Evolutionary conservation across 306 rosid genomes (phyloP), one percentile per base, ranked within the genome.

Genomic region (Erythrophleum fordii): DNA sequence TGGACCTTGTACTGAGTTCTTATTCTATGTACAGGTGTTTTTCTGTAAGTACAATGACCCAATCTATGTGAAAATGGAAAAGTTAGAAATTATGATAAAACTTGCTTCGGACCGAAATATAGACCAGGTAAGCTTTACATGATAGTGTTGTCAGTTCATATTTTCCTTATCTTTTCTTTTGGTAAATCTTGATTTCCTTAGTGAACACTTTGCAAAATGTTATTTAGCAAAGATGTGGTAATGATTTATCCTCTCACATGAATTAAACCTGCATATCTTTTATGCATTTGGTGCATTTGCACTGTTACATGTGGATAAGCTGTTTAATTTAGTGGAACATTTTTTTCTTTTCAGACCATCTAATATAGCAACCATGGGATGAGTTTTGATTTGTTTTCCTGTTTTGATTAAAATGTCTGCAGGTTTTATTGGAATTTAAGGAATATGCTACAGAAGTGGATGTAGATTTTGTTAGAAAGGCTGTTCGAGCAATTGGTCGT

Each of bases 41-140:
- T 96, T 96, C 88, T 96, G 99, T 90, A 96, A 96, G 89, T 96
- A 96, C 94, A 96, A 96, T 34, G 99, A 96, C 82, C 99, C 99
- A 18, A 96, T 96, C 76, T 96, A 96, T 82, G 99, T 96, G 79
- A 96, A 96, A 89, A 93, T 93, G 98, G 99, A 96, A 62, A 96
- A 96, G 86, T 75, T 96, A 83, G 99, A 96, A 92, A 96, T 93
- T 77, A 93, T 96, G 99, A 96, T 96, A 83, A 96, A 96, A 84
- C 97, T 96, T 74, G 97, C 99, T 76, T 96, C 99, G 5, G 99
- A 96, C 84, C 78, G 99, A 80, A 96, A 96, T 68, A 88, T 96
- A 86, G 99, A 96, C 80, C 99, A 96, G 97, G 99, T 91, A 83
- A 52, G 46, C 73, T 58, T 69, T 83, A 46, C 72, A 48, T 29